A percentile compares a stretch with the other conserved stretches of the same genome.
phyloP scores from a whole-genome alignment of 352 stramenopile genomes.

The Phytopythium kandeliae region DNA sequence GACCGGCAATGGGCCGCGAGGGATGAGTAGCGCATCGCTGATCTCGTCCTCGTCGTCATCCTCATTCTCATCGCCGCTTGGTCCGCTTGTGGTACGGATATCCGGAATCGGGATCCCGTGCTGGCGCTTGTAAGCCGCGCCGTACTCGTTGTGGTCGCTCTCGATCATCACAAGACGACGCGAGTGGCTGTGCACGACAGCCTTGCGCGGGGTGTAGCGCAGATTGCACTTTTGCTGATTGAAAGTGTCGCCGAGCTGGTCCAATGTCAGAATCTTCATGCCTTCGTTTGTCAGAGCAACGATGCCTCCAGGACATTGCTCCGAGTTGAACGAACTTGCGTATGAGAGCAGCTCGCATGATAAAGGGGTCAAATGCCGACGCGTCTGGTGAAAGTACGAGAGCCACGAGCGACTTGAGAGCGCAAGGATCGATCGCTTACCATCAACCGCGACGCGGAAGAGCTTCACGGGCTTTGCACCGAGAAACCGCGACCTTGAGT shows the following conservation, averaged over 20 bases:
- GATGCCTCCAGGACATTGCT: constrained; percentile 95
- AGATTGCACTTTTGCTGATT: constrained; percentile 95
- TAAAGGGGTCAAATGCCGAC: constrained; percentile 91
- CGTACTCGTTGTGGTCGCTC: constrained; percentile 96
- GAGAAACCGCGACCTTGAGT: constrained; percentile 93
- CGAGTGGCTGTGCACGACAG: constrained; percentile 86
- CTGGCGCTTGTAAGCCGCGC: constrained; percentile 87
- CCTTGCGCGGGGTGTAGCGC: constrained; percentile 97
- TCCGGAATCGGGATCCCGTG: constrained; percentile 61
- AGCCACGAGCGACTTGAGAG: constrained; percentile 96
- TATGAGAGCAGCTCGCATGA: constrained; percentile 95
- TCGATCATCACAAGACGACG: constrained; percentile 95
- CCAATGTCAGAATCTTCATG: constrained; percentile 97
- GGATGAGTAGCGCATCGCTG: constrained; percentile 64
- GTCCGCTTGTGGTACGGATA: constrained; percentile 34
- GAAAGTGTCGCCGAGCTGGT: constrained; percentile 95
- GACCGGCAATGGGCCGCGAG: constrained; percentile 45
- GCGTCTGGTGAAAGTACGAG: constrained; percentile 89
- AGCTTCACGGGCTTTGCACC: constrained; percentile 94
- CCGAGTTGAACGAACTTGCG: constrained; percentile 94
- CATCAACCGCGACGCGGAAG: constrained; percentile 89
- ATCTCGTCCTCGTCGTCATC: constrained; percentile 88
- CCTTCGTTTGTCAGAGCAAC: constrained; percentile 94
- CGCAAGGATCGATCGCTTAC: constrained; percentile 90
- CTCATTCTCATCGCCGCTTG: constrained; percentile 14